Conservation (phyloP, 208 protist species). For the Strigomonas culicis region DNA sequence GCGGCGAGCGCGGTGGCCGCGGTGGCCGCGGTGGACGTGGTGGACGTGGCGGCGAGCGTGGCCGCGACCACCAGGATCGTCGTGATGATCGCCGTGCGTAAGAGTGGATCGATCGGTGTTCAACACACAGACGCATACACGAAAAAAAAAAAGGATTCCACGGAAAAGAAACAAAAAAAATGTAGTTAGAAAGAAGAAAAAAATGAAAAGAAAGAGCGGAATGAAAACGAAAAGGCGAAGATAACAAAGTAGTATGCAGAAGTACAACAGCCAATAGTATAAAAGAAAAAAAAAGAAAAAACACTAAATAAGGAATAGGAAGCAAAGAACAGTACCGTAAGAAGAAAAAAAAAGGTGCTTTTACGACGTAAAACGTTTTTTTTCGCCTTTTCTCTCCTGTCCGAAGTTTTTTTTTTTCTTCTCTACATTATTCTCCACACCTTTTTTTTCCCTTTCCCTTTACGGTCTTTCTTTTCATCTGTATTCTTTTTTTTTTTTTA, state of each 20-base stretch:
- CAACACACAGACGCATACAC: background rate
- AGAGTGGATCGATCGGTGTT: background rate
- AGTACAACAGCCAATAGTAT: background rate
- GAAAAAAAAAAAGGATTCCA: conserved; percentile 7
- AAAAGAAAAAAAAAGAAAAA: background rate
- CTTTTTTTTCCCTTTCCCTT: conserved; percentile 7
- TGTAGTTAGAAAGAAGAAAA: background rate
- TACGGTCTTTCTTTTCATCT: background rate
- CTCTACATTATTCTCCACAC: background rate
- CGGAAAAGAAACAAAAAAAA: background rate
- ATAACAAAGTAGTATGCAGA: background rate
- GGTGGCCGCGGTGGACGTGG: conserved; percentile 29
- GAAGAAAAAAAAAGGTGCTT: conserved; percentile 2
- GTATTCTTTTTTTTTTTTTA: background rate
- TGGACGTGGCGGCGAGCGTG: background rate
- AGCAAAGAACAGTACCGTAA: too few species aligned
- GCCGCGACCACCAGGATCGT: background rate
- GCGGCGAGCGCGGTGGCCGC: conserved; percentile 18
- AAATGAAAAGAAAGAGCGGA: background rate
- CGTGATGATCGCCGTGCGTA: conserved; percentile 8
- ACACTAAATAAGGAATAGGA: background rate
- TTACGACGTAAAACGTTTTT: background rate
- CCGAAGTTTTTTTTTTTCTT: background rate
- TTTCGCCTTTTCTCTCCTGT: background rate
- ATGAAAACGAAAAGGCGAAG: background rate